Percentiles rank a stretch among this genome's conserved stretches.
These are phyloP conservation scores for Podila horticola DNA, from an alignment of 192 early-diverging fungal species.

Conservation along the genomic window DNA sequence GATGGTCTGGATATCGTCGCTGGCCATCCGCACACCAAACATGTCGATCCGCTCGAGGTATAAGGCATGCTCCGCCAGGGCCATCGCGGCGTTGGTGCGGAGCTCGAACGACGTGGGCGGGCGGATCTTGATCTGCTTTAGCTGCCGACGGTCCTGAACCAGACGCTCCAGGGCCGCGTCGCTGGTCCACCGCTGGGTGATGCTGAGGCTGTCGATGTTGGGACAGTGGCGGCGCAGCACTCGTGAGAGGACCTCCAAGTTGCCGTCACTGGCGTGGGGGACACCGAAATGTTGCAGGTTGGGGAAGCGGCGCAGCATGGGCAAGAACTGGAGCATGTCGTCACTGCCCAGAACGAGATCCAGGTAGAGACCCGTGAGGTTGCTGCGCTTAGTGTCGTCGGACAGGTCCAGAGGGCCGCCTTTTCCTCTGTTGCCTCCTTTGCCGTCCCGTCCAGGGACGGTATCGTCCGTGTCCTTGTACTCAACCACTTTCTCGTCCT, in stretches of 20 bases:
- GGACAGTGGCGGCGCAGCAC: constrained; percentile 1
- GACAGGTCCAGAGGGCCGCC: background rate
- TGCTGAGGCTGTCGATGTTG: background rate
- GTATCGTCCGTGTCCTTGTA: background rate
- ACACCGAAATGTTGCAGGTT: background rate
- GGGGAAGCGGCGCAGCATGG: constrained; percentile 5
- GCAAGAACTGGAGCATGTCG: constrained; percentile 3
- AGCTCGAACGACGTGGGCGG: background rate
- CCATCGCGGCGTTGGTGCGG: background rate
- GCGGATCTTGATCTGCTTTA: background rate
- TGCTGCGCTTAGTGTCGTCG: background rate
- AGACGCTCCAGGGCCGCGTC: background rate
- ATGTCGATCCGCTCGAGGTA: background rate
- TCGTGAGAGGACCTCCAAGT: background rate
- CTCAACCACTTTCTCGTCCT: background rate
- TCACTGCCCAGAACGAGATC: background rate
- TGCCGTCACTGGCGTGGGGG: background rate
- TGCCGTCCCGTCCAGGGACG: background rate
- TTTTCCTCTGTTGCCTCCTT: background rate
- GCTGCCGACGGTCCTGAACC: background rate
- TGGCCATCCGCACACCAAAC: background rate
- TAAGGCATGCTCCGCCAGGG: background rate
- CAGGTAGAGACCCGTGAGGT: background rate
- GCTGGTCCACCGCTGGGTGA: background rate
- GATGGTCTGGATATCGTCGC: background rate